Percentiles rank a stretch among this genome's conserved stretches.
These are phyloP conservation scores for Nemania sp. DNA, from an alignment of 2,329 filamentous ascomycete genomes.

Conservation along the genomic window DNA sequence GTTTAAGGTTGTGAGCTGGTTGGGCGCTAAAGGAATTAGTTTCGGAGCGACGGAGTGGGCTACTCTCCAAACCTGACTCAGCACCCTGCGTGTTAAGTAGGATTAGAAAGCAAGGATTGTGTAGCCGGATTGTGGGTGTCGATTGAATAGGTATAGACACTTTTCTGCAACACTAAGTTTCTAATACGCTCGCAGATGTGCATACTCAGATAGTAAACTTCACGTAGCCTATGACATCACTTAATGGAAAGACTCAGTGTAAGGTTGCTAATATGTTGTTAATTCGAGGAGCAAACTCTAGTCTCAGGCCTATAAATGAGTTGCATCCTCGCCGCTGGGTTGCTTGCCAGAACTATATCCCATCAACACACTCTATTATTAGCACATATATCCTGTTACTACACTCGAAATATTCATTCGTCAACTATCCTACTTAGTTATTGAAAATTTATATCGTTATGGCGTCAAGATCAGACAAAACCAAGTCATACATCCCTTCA, in stretches of 20 bases:
- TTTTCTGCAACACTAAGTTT: background rate
- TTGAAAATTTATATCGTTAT: constrained; percentile 1
- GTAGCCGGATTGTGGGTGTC: background rate
- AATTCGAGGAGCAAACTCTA: background rate
- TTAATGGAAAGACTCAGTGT: too few relatives aligned
- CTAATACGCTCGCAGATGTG: background rate
- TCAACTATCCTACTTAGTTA: background rate
- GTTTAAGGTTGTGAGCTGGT: background rate
- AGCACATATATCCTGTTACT: background rate
- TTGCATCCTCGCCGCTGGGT: background rate
- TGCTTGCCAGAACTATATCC: background rate
- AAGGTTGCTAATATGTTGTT: constrained; percentile 7
- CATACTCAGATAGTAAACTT: background rate
- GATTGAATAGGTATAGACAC: background rate
- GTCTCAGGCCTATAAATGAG: constrained; percentile 13
- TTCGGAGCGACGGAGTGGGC: constrained; percentile 20
- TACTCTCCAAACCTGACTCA: constrained; percentile 6
- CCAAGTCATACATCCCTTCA: constrained; percentile 50
- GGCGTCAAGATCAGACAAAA: constrained; percentile 36
- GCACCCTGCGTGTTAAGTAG: background rate
- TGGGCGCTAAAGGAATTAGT: background rate
- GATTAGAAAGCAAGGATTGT: background rate
- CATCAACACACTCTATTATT: background rate
- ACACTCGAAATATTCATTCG: background rate
- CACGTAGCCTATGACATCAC: background rate